These are phyloP conservation scores for Lactarius psammicola DNA, from an alignment of 768 basidiomycete species.

Conservation along the genomic window DNA sequence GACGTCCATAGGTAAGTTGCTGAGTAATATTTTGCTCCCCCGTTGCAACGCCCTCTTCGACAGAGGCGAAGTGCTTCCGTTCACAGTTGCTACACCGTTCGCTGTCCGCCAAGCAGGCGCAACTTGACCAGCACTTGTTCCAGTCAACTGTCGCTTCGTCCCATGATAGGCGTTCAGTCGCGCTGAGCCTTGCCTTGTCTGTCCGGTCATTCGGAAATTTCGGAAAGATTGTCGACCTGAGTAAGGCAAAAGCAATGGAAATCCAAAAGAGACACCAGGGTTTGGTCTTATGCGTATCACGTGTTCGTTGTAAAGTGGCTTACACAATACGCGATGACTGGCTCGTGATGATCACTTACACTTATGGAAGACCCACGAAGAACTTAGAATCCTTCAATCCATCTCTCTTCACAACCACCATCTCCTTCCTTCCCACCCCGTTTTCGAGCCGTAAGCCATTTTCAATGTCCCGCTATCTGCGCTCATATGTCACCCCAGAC, in stretches of 20 bases:
- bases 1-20: constrained; percentile 29
- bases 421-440: not conserved
- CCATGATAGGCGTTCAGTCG: constrained; percentile 27
- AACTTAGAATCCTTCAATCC: not conserved
- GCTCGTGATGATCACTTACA: not conserved
- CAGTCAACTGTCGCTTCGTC: constrained; percentile 27
- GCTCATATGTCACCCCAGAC: constrained; percentile 4
- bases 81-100: constrained; percentile 7
- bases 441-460: not conserved
- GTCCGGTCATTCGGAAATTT: constrained; percentile 16
- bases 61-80: constrained; percentile 10
- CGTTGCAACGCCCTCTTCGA: constrained; percentile 21
- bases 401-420: constrained; percentile 12
- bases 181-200: constrained; percentile 19
- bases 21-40: constrained; percentile 28
- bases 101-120: constrained; percentile 27
- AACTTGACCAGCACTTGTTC: constrained; percentile 22
- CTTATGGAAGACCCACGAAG: not conserved
- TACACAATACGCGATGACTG: not conserved
- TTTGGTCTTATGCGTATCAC: not conserved
- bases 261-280: not conserved
- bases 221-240: constrained; percentile 5
- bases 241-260: not conserved
- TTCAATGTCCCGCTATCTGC: not conserved
- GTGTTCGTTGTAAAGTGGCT: constrained; percentile 1